phyloP scores from a whole-genome alignment of 495 filamentous ascomycete species.

The Xylaria scruposa region DNA sequence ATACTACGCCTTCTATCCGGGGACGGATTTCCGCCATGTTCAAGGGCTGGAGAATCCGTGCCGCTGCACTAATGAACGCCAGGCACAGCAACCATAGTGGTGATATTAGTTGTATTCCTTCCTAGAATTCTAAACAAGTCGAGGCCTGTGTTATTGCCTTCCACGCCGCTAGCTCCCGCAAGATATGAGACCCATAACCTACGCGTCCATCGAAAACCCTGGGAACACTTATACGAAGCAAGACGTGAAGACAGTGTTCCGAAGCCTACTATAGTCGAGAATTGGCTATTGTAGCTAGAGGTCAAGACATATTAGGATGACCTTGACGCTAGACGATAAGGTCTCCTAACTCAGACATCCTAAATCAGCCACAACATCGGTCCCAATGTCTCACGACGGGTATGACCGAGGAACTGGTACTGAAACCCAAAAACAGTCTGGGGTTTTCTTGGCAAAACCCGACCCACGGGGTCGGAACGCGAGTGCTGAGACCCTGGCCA shows the following conservation, averaged over 20 bases:
- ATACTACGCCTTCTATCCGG: background rate
- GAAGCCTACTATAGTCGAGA: background rate
- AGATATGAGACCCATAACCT: background rate
- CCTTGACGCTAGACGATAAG: background rate
- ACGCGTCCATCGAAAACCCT: background rate
- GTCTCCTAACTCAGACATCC: constrained; percentile 1
- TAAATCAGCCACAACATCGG: background rate
- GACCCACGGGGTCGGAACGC: constrained; percentile 17
- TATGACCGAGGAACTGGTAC: constrained; percentile 13
- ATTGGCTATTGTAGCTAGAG: background rate
- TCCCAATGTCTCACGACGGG: constrained; percentile 6
- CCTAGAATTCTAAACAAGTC: background rate
- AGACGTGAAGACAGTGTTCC: background rate
- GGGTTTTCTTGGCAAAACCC: constrained; percentile 20
- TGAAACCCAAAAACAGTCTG: constrained; percentile 7
- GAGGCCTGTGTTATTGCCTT: background rate
- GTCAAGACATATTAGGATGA: constrained; percentile 1
- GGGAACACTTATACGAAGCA: background rate
- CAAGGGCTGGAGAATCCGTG: background rate
- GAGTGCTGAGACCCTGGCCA: background rate
- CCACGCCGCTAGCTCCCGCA: constrained; percentile 12
- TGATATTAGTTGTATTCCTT: background rate
- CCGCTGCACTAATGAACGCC: background rate
- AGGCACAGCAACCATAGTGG: background rate
- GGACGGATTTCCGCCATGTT: background rate